Conservation (phyloP, 805 yeast genomes). For the Lachancea mirantina region DNA sequence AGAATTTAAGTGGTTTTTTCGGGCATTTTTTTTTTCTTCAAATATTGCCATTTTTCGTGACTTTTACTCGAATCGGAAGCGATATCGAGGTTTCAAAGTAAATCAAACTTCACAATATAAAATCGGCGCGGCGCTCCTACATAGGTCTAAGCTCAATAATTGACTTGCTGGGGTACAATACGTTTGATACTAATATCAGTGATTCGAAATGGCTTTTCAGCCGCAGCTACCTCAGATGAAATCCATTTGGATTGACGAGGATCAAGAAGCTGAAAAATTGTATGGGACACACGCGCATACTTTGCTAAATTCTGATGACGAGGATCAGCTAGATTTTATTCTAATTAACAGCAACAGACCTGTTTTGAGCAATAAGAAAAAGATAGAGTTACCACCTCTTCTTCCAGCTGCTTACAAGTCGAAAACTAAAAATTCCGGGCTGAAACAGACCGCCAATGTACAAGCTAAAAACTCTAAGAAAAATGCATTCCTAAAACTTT, state of each 20-base stretch:
- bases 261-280: constrained; percentile 30
- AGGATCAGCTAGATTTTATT: constrained; percentile 27
- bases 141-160: neutral
- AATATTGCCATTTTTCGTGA: constrained; percentile 8
- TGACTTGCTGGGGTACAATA: neutral
- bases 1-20: too few species aligned
- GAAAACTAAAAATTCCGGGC: constrained; percentile 2
- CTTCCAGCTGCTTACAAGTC: constrained; percentile 19
- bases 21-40: neutral
- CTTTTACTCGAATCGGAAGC: constrained; percentile 10
- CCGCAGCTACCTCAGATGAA: constrained; percentile 30
- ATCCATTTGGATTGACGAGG: constrained; percentile 40
- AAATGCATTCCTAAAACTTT: constrained; percentile 24
- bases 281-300: constrained; percentile 28
- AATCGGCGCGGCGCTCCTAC: too few species aligned
- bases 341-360: constrained; percentile 33
- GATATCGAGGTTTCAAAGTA: constrained; percentile 3
- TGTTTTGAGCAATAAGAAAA: constrained; percentile 26
- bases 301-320: constrained; percentile 21
- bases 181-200: neutral
- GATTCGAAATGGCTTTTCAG: constrained; percentile 4
- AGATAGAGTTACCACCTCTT: constrained; percentile 34
- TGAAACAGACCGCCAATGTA: neutral
- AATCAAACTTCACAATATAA: constrained; percentile 2
- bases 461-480: constrained; percentile 10